Percentiles rank a stretch among this genome's conserved stretches.
phyloP scores from a whole-genome alignment of 352 stramenopile genomes.

The Phytophthora cactorum region DNA sequence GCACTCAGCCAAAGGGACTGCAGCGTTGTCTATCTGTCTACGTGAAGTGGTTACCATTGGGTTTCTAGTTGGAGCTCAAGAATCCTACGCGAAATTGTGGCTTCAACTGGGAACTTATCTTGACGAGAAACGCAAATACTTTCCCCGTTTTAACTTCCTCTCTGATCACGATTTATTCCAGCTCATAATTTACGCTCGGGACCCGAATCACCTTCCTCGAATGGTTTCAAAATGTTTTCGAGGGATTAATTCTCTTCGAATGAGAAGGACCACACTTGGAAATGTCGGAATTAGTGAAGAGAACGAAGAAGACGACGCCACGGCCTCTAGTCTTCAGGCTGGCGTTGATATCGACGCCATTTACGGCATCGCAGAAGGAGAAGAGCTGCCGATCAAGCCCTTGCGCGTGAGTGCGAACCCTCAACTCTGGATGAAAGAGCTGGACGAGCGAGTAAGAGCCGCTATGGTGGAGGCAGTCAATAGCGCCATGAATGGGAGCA shows the following conservation, averaged over 20 bases:
- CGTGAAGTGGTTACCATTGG: constrained; percentile 61
- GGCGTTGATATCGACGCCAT: constrained; percentile 54
- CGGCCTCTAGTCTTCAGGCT: constrained; percentile 8
- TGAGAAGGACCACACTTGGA: constrained; percentile 18
- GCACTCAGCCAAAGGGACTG: constrained; percentile 52
- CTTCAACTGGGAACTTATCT: constrained; percentile 60
- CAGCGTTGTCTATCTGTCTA: constrained; percentile 59
- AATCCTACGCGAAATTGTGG: constrained; percentile 64
- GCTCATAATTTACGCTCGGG: constrained; percentile 53
- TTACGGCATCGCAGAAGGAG: constrained; percentile 29
- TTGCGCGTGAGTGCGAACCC: constrained; percentile 51
- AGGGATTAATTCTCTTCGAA: constrained; percentile 43
- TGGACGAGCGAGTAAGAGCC: constrained; percentile 46
- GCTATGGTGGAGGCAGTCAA: constrained; percentile 44
- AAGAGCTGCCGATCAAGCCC: constrained; percentile 47
- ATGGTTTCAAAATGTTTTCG: constrained; percentile 63
- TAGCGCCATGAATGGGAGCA: constrained; percentile 41
- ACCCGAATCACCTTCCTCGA: constrained; percentile 38
- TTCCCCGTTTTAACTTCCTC: constrained; percentile 68
- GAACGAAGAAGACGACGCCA: neutral
- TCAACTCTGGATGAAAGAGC: constrained; percentile 76
- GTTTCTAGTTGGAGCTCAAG: constrained; percentile 51
- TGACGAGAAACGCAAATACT: constrained; percentile 62
- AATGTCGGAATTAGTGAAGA: constrained; percentile 8
- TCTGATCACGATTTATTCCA: constrained; percentile 69